These are phyloP conservation scores for Protostelium mycophagum DNA, from an alignment of 78 protist genomes.

Conservation along the genomic window DNA sequence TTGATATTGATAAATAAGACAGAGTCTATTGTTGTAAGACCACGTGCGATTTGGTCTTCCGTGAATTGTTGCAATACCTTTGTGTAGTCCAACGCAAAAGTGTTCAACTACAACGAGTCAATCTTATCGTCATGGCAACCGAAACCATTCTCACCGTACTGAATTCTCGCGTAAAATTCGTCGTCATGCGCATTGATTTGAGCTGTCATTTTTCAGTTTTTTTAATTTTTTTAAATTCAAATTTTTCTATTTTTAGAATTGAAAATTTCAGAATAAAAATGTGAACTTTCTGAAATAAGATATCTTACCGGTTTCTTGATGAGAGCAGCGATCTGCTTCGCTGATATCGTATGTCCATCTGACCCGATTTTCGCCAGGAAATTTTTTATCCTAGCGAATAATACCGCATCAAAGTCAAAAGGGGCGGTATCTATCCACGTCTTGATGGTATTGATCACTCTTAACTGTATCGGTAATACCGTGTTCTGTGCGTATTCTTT, in stretches of 20 bases:
- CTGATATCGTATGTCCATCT: background rate
- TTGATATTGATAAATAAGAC: background rate
- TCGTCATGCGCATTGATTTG: background rate
- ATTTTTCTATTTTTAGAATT: no score
- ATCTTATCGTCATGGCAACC: background rate
- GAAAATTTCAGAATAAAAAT: no score
- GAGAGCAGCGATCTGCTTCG: background rate
- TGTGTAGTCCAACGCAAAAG: background rate
- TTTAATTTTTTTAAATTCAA: no score
- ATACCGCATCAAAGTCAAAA: constrained; percentile 37
- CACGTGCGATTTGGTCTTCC: background rate
- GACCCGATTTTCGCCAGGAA: background rate
- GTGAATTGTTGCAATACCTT: background rate
- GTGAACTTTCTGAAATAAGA: background rate
- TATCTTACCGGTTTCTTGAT: background rate
- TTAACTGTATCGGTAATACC: constrained; percentile 31
- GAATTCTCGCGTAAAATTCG: background rate
- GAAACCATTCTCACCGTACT: background rate
- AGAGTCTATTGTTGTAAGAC: background rate
- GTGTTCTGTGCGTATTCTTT: background rate
- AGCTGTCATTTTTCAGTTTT: background rate
- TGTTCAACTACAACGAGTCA: background rate
- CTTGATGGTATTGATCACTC: constrained; percentile 46
- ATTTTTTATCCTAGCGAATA: background rate
- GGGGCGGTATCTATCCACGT: constrained; percentile 48